phyloP scores from a whole-genome alignment of 306 rosid genomes.

The Ammopiptanthus mongolicus region DNA sequence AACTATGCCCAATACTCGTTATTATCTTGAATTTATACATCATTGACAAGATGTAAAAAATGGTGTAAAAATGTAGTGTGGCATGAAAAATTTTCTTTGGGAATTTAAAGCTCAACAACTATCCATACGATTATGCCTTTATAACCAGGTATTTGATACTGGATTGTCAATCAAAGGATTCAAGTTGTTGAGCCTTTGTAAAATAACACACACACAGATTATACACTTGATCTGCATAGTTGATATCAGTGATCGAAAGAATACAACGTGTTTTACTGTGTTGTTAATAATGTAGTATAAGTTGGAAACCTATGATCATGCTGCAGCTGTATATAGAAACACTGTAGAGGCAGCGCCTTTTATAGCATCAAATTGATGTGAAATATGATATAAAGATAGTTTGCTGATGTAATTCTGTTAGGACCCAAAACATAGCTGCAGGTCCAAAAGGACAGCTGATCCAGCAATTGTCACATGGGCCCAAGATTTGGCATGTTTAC shows the following conservation, averaged over 20 bases:
- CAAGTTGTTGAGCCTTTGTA: background rate
- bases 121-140: background rate
- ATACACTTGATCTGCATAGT: background rate
- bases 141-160: background rate
- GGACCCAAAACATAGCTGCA: no score
- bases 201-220: background rate
- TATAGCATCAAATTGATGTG: background rate
- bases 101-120: background rate
- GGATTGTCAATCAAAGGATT: background rate
- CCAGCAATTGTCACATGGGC: no score
- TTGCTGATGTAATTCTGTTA: slow-evolving; percentile 3
- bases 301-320: background rate
- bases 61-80: no score
- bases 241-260: background rate
- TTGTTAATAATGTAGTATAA: background rate
- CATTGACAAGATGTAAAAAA: no score
- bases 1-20: no score
- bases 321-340: background rate
- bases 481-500: no score
- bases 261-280: background rate
- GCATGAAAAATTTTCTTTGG: background rate
- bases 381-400: background rate
- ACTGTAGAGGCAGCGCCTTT: background rate
- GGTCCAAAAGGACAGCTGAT: no score
- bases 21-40: no score